Percentiles rank a stretch among this genome's conserved stretches.
phyloP scores from a whole-genome alignment of 805 yeast genomes.

The Osmozyma mogii region DNA sequence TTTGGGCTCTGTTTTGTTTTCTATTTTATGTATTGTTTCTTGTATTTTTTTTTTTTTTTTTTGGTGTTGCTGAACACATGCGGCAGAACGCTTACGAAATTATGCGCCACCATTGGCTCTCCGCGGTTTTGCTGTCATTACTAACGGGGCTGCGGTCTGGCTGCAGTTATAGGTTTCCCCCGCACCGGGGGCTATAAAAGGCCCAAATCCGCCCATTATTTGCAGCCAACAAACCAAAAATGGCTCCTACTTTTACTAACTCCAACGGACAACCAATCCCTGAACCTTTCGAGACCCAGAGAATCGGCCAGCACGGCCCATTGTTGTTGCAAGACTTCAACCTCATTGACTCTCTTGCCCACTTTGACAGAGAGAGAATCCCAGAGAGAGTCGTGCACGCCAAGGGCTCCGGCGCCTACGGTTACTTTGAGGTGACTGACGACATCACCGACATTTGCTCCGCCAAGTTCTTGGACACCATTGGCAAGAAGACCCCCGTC shows the following conservation, averaged over 20 bases:
- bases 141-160: too few species aligned
- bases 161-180: too few species aligned
- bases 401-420: slow-evolving; percentile 88
- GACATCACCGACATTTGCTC: slow-evolving; percentile 22
- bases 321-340: slow-evolving; percentile 74
- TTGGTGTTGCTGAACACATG: too few species aligned
- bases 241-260: slow-evolving; percentile 61
- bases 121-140: too few species aligned
- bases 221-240: slow-evolving; percentile 7
- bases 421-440: slow-evolving; percentile 80
- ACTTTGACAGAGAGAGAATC: slow-evolving; percentile 82
- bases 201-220: too few species aligned
- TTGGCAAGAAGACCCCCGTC: slow-evolving; percentile 26
- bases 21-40: too few species aligned
- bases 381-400: slow-evolving; percentile 94
- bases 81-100: too few species aligned
- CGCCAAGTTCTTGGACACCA: slow-evolving; percentile 19
- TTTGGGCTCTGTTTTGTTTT: too few species aligned
- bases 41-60: too few species aligned
- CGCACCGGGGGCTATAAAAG: too few species aligned
- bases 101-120: too few species aligned
- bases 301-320: slow-evolving; percentile 73
- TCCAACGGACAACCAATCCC: slow-evolving; percentile 73
- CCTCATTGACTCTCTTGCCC: slow-evolving; percentile 74
- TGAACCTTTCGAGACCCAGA: slow-evolving; percentile 68